Base-by-base conservation (phyloP, 2,329 filamentous ascomycete genomes). In the Rutstroemia sp. region DNA sequence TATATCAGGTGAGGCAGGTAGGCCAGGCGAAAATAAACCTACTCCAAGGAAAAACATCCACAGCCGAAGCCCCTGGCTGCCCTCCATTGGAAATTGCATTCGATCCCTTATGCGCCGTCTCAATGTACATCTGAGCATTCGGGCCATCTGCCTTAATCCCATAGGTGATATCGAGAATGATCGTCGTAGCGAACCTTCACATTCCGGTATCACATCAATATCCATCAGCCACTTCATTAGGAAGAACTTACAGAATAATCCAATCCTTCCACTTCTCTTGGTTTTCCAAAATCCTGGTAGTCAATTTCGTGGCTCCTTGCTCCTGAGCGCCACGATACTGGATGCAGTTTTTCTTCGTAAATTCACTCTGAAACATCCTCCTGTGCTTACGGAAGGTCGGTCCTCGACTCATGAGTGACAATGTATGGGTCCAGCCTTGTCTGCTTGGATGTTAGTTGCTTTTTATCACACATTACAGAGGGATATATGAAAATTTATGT, bases 21-120 rank as follows among this genome's bases (percentile, higher is more conserved):
- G 12, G 21, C 16, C 5, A 19, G 8, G 42, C 14, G 19, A 19
- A 16, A 12, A 5, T n/a, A 47, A 48, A 48, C 19, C 9, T 47
- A 38, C 42, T 54, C 19, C 61, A 53, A 0, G 77, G 77, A 53
- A 79, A 77, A 58, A 76, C 71, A 62, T 79, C 77, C 14, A 78
- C 74, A 2, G 75, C 66, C 2, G 73, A 75, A 5, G 61, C 61
- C 16, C 60, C 68, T 5, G 65, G 65, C 5, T 64, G 59, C 0
- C 67, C 67, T 25, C 66, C 67, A 27, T 67, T 55, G 14, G 57
- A 61, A 4, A 58, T 56, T 1, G 66, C 66, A 42, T 62, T 58
- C 10, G 57, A 54, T 9, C 65, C 66, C 46, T 68, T 63, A 46
- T 59, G 58, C 14, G 72, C 72, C 58, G 73, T 67, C 53, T 74